Conservation (phyloP, 129 eudicot species). For the Flaveria linearis region DNA sequence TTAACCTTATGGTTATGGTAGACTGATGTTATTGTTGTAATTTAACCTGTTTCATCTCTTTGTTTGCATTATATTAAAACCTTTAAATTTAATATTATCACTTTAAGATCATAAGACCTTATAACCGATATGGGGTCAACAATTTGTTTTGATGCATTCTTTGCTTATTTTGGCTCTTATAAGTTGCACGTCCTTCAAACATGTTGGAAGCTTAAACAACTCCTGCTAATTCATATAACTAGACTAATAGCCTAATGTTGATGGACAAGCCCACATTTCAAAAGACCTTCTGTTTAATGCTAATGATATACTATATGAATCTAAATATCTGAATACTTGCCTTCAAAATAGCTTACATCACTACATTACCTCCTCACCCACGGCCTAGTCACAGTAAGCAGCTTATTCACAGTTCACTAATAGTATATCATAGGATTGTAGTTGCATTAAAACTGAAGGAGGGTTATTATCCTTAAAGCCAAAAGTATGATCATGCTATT, state of each 20-base stretch:
- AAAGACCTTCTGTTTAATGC: conserved; percentile 12
- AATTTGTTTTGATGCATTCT: not conserved
- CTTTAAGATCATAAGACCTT: conserved; percentile 21
- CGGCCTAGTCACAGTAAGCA: conserved; percentile 1
- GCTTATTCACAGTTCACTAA: not conserved
- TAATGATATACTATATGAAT: conserved; percentile 3
- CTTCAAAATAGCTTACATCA: conserved; percentile 17
- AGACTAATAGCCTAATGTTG: conserved; percentile 13
- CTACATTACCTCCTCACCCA: conserved; percentile 10
- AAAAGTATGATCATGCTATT: not conserved
- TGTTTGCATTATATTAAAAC: conserved; percentile 16
- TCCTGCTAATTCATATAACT: not conserved
- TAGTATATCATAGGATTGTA: not conserved
- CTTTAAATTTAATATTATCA: conserved; percentile 17
- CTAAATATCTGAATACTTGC: not conserved
- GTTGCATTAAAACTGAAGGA: not conserved
- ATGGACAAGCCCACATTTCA: not conserved
- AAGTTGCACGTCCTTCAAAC: conserved; percentile 15
- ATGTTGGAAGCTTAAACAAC: not conserved
- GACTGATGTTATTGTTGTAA: conserved; percentile 19
- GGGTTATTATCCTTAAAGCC: not conserved
- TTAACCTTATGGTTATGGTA: conserved; percentile 37
- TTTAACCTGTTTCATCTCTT: conserved; percentile 28
- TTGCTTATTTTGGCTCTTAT: not conserved
- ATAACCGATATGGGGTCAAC: not conserved